A percentile compares a stretch with the other conserved stretches of the same genome.
These are phyloP conservation scores for Diaporthe citrichinensis DNA, from an alignment of 2,329 filamentous ascomycete species.

Conservation along the genomic window DNA sequence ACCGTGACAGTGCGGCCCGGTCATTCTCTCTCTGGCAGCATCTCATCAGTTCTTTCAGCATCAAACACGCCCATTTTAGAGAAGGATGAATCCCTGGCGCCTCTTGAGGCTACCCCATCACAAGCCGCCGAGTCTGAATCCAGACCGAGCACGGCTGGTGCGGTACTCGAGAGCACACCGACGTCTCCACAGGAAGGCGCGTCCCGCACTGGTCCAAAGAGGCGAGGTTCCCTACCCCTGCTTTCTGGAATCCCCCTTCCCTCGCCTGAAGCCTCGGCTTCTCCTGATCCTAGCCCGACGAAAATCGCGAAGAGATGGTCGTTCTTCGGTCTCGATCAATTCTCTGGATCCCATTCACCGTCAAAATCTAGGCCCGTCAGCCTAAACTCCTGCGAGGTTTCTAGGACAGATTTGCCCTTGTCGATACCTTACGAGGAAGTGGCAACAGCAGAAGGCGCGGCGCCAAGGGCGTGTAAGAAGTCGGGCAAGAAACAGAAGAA, in stretches of 20 bases:
- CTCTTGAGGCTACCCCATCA: constrained; percentile 56
- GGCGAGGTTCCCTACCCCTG: constrained; percentile 73
- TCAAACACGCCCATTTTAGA: constrained; percentile 58
- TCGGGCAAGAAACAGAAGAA: constrained; percentile 71
- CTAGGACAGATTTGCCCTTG: constrained; percentile 50
- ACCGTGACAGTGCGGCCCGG: constrained; percentile 78
- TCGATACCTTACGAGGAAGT: constrained; percentile 55
- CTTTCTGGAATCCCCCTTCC: constrained; percentile 59
- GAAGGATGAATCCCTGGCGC: constrained; percentile 57
- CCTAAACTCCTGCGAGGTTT: constrained; percentile 59
- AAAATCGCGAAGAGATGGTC: constrained; percentile 72
- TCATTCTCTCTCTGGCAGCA: constrained; percentile 83
- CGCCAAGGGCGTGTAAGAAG: constrained; percentile 49
- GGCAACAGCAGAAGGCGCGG: constrained; percentile 43
- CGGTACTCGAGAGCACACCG: constrained; percentile 71
- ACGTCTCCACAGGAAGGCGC: constrained; percentile 50
- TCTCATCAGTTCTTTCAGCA: constrained; percentile 81
- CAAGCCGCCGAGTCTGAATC: constrained; percentile 59
- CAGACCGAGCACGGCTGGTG: constrained; percentile 79
- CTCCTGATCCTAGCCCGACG: constrained; percentile 61
- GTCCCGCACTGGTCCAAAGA: constrained; percentile 57
- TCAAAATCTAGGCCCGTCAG: constrained; percentile 63
- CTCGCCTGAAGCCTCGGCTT: constrained; percentile 50
- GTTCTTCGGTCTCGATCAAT: constrained; percentile 73
- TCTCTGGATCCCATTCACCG: constrained; percentile 61